phyloP scores from a whole-genome alignment of 2,329 filamentous ascomycete genomes.

The Ophiostoma pallidulum region DNA sequence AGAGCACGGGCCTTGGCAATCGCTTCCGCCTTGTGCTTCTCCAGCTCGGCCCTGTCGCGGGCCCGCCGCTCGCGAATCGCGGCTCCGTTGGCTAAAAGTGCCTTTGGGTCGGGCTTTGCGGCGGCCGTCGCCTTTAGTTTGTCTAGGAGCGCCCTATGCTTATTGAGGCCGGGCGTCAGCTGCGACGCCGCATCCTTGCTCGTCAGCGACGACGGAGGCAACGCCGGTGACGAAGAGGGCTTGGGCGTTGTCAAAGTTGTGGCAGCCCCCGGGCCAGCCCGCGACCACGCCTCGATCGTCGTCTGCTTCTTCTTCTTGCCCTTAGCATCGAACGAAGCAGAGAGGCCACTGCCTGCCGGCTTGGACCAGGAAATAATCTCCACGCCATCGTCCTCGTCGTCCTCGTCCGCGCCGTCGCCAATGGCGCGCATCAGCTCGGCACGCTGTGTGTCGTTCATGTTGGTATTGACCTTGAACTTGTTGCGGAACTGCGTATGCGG shows the following conservation, averaged over 20 bases:
- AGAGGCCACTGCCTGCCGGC: too few relatives aligned
- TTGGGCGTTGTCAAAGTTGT: background rate
- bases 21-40: constrained; percentile 60
- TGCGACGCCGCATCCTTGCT: constrained; percentile 40
- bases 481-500: constrained; percentile 45
- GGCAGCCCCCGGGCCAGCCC: background rate
- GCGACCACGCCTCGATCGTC: constrained; percentile 18
- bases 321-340: constrained; percentile 23
- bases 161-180: constrained; percentile 36
- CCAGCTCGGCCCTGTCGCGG: constrained; percentile 64
- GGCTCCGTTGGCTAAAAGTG: constrained; percentile 31
- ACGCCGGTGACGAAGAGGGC: background rate
- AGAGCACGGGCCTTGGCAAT: constrained; percentile 60
- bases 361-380: constrained; percentile 27
- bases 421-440: constrained; percentile 65
- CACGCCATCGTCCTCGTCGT: constrained; percentile 26
- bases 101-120: constrained; percentile 29
- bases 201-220: constrained; percentile 21
- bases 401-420: constrained; percentile 47
- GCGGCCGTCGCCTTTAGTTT: constrained; percentile 32
- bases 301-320: constrained; percentile 24
- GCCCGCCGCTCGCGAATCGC: constrained; percentile 66
- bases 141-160: constrained; percentile 34
- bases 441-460: constrained; percentile 71
- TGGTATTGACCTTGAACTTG: constrained; percentile 58